These are phyloP conservation scores for Sindora glabra DNA, from an alignment of 306 rosid genomes.

Conservation along the genomic window DNA sequence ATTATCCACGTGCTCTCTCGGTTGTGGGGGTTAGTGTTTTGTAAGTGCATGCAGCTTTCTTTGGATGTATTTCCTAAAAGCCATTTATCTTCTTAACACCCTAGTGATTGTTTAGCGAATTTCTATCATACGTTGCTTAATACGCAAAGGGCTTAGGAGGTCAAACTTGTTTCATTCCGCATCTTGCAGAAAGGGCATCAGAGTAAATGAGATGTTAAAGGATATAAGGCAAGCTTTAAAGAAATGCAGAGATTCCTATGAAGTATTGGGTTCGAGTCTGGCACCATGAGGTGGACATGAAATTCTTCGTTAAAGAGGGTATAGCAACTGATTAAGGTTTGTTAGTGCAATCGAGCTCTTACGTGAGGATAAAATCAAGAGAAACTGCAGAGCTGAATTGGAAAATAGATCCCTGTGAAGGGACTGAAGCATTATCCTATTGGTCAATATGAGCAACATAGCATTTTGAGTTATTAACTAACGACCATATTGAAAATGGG, in stretches of 20 bases:
- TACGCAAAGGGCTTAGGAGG: not conserved
- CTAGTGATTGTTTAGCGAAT: not conserved
- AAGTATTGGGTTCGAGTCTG: constrained; percentile 14
- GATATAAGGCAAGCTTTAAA: constrained; percentile 72
- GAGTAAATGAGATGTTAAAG: constrained; percentile 55
- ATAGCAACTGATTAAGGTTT: not conserved
- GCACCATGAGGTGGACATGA: constrained; percentile 6
- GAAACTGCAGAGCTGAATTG: not conserved
- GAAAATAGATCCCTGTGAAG: not conserved
- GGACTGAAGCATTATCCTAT: not conserved
- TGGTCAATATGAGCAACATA: not conserved
- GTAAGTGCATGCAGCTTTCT: constrained; percentile 47
- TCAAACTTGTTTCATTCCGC: not conserved
- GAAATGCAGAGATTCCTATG: constrained; percentile 44
- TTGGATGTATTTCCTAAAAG: not conserved
- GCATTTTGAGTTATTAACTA: not conserved
- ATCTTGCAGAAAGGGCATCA: constrained; percentile 70
- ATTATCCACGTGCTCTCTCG: constrained; percentile 69
- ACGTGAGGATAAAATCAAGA: not conserved
- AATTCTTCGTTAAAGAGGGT: constrained; percentile 1
- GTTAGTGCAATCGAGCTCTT: constrained; percentile 5
- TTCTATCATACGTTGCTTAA: not conserved
- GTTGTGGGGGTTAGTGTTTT: constrained; percentile 84
- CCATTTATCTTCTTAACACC: not conserved
- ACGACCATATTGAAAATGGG: not conserved